Percentiles rank a stretch among this genome's conserved stretches.
phyloP scores from a whole-genome alignment of 768 basidiomycete genomes.

The Tephrocybe sp. region DNA sequence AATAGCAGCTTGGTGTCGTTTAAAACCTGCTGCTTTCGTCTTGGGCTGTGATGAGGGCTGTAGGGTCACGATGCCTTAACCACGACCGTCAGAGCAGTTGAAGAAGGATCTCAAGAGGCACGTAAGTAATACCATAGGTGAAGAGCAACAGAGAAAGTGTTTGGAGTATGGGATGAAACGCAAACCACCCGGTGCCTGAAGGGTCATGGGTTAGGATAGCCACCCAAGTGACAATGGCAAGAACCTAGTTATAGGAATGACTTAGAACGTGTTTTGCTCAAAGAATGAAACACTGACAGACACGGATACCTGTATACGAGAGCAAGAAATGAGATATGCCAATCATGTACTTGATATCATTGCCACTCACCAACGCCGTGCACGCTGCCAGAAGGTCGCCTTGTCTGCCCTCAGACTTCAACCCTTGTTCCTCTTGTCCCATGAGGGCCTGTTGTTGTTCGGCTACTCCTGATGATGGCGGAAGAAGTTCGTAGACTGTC shows the following conservation, averaged over 20 bases:
- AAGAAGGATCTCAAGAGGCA: not conserved
- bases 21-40: conserved; percentile 66
- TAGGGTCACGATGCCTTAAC: conserved; percentile 67
- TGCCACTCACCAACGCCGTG: conserved; percentile 36
- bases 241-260: conserved; percentile 1
- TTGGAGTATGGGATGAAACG: conserved; percentile 65
- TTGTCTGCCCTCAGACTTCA: conserved; percentile 34
- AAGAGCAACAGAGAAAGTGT: conserved; percentile 54
- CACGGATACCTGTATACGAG: conserved; percentile 5
- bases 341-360: not conserved
- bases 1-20: conserved; percentile 68
- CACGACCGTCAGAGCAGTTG: not conserved
- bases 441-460: conserved; percentile 16
- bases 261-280: not conserved
- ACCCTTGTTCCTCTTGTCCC: conserved; percentile 31
- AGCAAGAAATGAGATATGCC: not conserved
- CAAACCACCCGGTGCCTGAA: conserved; percentile 56
- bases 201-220: conserved; percentile 12
- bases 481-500: conserved; percentile 21
- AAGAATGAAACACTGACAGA: not conserved
- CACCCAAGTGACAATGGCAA: conserved; percentile 16
- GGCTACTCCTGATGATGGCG: conserved; percentile 20
- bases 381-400: conserved; percentile 38
- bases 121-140: conserved; percentile 61
- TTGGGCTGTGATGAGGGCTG: conserved; percentile 70